Conservation (phyloP, 306 rosid genomes). For the Amphicarpaea edgeworthii region DNA sequence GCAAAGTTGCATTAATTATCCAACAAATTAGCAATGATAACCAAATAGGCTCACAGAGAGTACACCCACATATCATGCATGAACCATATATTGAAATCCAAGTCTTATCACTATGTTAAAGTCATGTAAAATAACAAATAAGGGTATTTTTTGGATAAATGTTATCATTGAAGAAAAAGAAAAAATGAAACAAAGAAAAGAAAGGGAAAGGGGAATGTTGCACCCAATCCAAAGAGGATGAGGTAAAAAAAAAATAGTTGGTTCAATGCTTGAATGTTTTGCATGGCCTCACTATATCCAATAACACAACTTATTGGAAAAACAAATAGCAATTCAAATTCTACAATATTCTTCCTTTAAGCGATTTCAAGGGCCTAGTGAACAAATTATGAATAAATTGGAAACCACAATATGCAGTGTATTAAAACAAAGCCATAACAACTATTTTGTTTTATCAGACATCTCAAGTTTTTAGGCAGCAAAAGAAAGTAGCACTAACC, state of each 20-base stretch:
- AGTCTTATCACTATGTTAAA: no score
- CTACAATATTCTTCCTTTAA: constrained; percentile 4
- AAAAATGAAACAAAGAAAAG: no score
- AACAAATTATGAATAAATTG: constrained; percentile 32
- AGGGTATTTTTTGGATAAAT: no score
- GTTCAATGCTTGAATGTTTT: constrained; percentile 30
- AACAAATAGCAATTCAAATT: constrained; percentile 3
- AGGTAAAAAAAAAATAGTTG: not conserved
- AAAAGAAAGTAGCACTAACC: constrained; percentile 14
- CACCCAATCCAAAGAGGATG: no score
- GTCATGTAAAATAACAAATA: no score
- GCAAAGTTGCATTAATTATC: no score
- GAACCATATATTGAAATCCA: no score
- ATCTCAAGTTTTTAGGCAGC: constrained; percentile 19
- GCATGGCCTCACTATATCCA: constrained; percentile 12
- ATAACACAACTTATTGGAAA: constrained; percentile 23
- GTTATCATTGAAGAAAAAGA: no score
- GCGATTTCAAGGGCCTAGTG: constrained; percentile 3
- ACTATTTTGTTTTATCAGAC: constrained; percentile 23
- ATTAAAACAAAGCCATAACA: constrained; percentile 22
- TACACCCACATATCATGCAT: no score
- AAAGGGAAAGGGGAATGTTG: no score
- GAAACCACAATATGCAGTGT: constrained; percentile 25
- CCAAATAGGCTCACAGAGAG: no score
- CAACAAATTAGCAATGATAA: no score